Evolutionary conservation across 2,329 filamentous ascomycete genomes (phyloP).

Genomic region (Hymenoscyphus fraxineus): DNA sequence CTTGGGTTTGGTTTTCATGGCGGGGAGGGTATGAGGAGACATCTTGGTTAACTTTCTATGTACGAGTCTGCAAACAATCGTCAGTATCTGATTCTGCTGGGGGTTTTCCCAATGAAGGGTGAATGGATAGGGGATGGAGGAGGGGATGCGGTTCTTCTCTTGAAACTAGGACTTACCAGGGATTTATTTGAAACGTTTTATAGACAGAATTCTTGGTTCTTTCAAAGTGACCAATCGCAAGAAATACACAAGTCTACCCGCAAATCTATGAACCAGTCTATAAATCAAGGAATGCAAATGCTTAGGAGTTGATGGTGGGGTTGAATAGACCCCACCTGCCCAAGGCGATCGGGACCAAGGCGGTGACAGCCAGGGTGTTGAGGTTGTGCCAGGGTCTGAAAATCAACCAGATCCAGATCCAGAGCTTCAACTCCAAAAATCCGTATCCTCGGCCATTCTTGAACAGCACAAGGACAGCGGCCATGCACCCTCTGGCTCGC

Average conservation of each 20-base stretch:
- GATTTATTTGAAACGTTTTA: not conserved
- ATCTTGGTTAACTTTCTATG: slow-evolving; percentile 19
- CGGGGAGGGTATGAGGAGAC: slow-evolving; percentile 45
- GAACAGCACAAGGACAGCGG: slow-evolving; percentile 15
- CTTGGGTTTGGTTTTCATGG: slow-evolving; percentile 67
- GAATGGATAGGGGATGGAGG: not conserved
- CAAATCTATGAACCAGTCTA: slow-evolving; percentile 6
- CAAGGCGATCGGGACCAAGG: not conserved
- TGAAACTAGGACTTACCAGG: not conserved
- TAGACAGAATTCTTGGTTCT: not conserved
- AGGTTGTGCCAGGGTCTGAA: not conserved
- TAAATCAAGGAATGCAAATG: not conserved
- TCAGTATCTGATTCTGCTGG: not conserved
- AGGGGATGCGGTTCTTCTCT: not conserved
- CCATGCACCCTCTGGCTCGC: slow-evolving; percentile 33
- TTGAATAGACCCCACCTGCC: slow-evolving; percentile 5
- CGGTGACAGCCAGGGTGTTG: not conserved
- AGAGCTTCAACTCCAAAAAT: slow-evolving; percentile 15
- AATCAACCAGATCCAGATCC: not conserved
- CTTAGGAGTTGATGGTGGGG: slow-evolving; percentile 18
- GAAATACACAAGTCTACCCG: not conserved
- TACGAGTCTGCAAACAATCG: not conserved
- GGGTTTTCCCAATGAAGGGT: not conserved
- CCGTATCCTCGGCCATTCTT: not conserved
- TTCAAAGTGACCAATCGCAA: not conserved